Evolutionary conservation across 1,284 basidiomycete genomes (phyloP).

Genomic region (Boletellus deceptivus): DNA sequence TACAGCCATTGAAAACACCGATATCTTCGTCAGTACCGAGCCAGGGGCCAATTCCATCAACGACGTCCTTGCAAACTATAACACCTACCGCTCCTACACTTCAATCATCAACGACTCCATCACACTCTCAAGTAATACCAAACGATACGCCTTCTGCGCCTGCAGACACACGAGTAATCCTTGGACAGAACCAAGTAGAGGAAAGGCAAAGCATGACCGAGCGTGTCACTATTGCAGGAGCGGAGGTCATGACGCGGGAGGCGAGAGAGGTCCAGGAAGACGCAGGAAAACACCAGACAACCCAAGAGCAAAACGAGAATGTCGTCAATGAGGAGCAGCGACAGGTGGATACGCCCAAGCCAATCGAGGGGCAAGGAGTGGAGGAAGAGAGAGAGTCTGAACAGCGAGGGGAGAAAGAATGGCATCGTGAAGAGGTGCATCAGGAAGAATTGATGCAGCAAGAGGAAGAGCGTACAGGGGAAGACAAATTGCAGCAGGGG

Average conservation of each 20-base stretch:
- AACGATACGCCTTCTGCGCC: no score
- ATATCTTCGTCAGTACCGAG: neutral
- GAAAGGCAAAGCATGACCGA: neutral
- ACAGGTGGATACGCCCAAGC: neutral
- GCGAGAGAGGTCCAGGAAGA: constrained; percentile 1
- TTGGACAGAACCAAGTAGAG: neutral
- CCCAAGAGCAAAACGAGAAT: constrained; percentile 1
- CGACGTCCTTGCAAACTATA: neutral
- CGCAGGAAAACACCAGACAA: neutral
- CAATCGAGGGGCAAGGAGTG: constrained; percentile 4
- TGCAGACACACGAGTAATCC: neutral
- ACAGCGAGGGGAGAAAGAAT: constrained; percentile 15
- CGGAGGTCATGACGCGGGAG: neutral
- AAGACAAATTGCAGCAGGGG: constrained; percentile 25
- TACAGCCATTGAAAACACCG: constrained; percentile 8
- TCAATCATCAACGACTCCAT: neutral
- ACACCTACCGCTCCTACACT: neutral
- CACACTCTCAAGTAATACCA: neutral
- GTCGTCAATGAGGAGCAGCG: neutral
- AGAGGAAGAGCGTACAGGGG: constrained; percentile 13
- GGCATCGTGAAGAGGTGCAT: constrained; percentile 8
- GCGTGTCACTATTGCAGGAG: neutral
- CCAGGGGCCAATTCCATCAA: constrained; percentile 5
- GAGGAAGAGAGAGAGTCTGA: constrained; percentile 12
- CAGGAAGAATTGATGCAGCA: constrained; percentile 1